Percentiles rank a stretch among this genome's conserved stretches.
Conservation (phyloP, 1,284 basidiomycete genomes). For the Tremellales sp. region DNA sequence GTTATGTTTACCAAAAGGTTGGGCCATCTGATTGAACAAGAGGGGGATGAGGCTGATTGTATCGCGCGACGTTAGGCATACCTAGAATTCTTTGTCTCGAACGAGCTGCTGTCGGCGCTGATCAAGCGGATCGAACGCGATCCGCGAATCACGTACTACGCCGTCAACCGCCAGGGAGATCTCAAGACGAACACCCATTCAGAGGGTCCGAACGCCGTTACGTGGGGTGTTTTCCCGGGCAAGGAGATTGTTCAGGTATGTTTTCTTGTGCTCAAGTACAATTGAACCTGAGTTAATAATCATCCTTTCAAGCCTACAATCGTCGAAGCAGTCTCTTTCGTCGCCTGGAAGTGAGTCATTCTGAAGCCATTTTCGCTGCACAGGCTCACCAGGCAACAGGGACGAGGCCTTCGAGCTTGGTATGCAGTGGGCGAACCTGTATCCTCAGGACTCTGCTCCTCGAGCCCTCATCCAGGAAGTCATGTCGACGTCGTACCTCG, state of each 20-base stretch:
- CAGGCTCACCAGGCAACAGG: conserved; percentile 35
- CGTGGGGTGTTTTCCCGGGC: conserved; percentile 98
- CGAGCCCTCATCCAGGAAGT: conserved; percentile 71
- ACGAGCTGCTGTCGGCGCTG: conserved; percentile 67
- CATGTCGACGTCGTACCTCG: conserved; percentile 80
- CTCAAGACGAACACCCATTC: conserved; percentile 91
- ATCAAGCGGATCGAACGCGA: conserved; percentile 84
- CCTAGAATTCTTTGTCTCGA: conserved; percentile 90
- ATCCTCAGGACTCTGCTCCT: conserved; percentile 71
- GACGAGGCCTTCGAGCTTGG: conserved; percentile 98
- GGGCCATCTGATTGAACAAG: conserved; percentile 23
- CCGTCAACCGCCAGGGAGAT: conserved; percentile 69
- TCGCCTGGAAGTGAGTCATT: conserved; percentile 44
- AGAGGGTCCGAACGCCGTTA: conserved; percentile 96
- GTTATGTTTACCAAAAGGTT: conserved; percentile 96
- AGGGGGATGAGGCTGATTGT: not conserved
- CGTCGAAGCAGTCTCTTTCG: conserved; percentile 70
- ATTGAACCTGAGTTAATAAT: not conserved
- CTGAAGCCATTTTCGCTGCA: conserved; percentile 19
- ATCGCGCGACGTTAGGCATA: conserved; percentile 64
- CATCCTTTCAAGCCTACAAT: conserved; percentile 89
- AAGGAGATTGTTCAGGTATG: conserved; percentile 84
- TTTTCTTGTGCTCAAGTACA: not conserved
- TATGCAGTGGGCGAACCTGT: conserved; percentile 86
- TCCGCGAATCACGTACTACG: conserved; percentile 90